A percentile compares a stretch with the other conserved stretches of the same genome.
These are phyloP conservation scores for Hapsidospora chrysogenum DNA, from an alignment of 495 filamentous ascomycete genomes.

Conservation along the genomic window DNA sequence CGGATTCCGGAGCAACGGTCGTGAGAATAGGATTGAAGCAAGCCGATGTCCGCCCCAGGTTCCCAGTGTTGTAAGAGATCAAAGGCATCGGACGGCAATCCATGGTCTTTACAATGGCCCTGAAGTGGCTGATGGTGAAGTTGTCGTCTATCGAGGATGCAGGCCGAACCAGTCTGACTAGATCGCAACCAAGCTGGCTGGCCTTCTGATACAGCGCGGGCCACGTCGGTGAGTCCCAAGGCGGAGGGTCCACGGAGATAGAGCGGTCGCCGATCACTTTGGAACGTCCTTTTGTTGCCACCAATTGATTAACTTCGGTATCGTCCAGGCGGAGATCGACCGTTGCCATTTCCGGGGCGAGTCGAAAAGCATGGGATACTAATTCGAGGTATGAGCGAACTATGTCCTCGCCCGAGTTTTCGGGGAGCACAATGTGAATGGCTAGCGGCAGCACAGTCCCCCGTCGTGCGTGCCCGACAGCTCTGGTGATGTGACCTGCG, in stretches of 20 bases:
- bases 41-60: slow-evolving; percentile 42
- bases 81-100: slow-evolving; percentile 30
- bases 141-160: slow-evolving; percentile 40
- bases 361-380: slow-evolving; percentile 41
- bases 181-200: slow-evolving; percentile 39
- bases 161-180: slow-evolving; percentile 41
- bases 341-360: slow-evolving; percentile 51
- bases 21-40: slow-evolving; percentile 54
- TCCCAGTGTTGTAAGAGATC: slow-evolving; percentile 52
- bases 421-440: slow-evolving; percentile 37
- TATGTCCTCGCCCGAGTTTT: slow-evolving; percentile 13
- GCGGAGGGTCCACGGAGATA: slow-evolving; percentile 16
- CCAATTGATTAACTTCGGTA: slow-evolving; percentile 24
- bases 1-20: slow-evolving; percentile 30
- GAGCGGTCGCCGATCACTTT: slow-evolving; percentile 47
- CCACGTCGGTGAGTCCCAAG: slow-evolving; percentile 42
- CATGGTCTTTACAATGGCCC: slow-evolving; percentile 20
- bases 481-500: slow-evolving; percentile 29
- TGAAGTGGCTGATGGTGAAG: slow-evolving; percentile 35
- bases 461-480: slow-evolving; percentile 35
- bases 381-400: slow-evolving; percentile 33
- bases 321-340: slow-evolving; percentile 41
- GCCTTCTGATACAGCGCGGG: slow-evolving; percentile 37
- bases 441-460: slow-evolving; percentile 48
- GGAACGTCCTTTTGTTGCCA: slow-evolving; percentile 37